Evolutionary conservation across 202 grass and related monocot genomes (phyloP), one percentile per base, ranked within the genome.

Genomic region (Cymbopogon flexuosus): DNA sequence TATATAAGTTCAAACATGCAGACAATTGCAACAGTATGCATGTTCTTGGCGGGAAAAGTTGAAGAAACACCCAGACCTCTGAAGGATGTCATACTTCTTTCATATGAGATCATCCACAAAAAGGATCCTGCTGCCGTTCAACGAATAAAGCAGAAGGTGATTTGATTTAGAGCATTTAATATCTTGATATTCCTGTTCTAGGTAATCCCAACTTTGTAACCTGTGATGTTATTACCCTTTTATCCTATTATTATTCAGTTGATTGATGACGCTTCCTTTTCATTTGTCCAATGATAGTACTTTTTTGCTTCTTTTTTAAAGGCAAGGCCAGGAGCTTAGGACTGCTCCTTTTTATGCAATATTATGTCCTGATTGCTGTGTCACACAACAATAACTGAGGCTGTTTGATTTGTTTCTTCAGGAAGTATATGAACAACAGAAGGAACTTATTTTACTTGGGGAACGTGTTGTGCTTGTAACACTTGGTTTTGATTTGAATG

Each of bases 341-440:
- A 5, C 10, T 45, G 10, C 66, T 14, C 21, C 23, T 22, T 33
- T 68, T 41, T 41, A 70, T 70, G 21, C 39, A 23, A 71, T 18
- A 9, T 47, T 30, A 24, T 3, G 15, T 71, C 22, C 23, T 30
- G 41, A 47, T 46, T 47, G 46, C 14, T 47, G 2, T 71, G 68
- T 23, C 0, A 18, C 43, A n/a, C 13, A 72, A 51, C 46, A 31
- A 70, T 70, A 46, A 33, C 1, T 27, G 42, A 49, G 42, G 13
- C 13, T 31, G 68, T 71, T 49, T 71, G 6, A 49, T 49, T 49
- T 49, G 6, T 49, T 29, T 71, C 68, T 30, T 29, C 68, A 97
- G 94, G 94, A 97, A 85, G 78, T 97, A 8, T 97, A 94, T 83
- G 94, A 97, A 81, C 86, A 97, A 68, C 94, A 97, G 75, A 97